These are phyloP conservation scores for Trichoderma arundinaceum DNA, from an alignment of 2,329 filamentous ascomycete genomes.

Conservation along the genomic window DNA sequence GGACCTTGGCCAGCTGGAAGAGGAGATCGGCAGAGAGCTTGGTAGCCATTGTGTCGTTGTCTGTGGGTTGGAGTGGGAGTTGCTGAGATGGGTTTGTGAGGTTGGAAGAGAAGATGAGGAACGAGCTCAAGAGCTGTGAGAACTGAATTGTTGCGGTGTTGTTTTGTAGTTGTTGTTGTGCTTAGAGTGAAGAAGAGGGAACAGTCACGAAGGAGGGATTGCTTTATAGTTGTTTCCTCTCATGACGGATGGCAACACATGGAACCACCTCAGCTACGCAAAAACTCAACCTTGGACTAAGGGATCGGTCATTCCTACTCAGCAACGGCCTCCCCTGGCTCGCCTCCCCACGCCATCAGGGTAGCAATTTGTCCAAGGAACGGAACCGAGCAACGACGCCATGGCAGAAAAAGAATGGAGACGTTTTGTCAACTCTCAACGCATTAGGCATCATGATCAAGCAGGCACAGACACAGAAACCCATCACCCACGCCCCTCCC, in stretches of 20 bases:
- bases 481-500: too few species aligned
- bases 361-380: not conserved
- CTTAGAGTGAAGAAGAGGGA: not conserved
- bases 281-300: not conserved
- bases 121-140: conserved; percentile 16
- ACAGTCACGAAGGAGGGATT: not conserved
- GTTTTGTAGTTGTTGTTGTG: not conserved
- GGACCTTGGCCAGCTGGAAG: conserved; percentile 68
- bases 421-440: not conserved
- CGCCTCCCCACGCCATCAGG: conserved; percentile 4
- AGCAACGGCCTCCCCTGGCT: not conserved
- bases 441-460: conserved; percentile 23
- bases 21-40: conserved; percentile 56
- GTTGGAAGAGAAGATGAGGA: conserved; percentile 26
- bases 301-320: not conserved
- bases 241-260: not conserved
- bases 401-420: conserved; percentile 5
- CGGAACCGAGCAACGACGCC: not conserved
- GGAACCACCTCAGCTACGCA: not conserved
- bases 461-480: not conserved
- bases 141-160: conserved; percentile 26
- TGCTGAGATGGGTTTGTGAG: conserved; percentile 11
- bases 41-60: conserved; percentile 51
- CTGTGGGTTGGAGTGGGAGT: conserved; percentile 31
- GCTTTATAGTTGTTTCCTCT: conserved; percentile 16